phyloP scores from a whole-genome alignment of 2,329 filamentous ascomycete species.

The Blastomyces silverae region DNA sequence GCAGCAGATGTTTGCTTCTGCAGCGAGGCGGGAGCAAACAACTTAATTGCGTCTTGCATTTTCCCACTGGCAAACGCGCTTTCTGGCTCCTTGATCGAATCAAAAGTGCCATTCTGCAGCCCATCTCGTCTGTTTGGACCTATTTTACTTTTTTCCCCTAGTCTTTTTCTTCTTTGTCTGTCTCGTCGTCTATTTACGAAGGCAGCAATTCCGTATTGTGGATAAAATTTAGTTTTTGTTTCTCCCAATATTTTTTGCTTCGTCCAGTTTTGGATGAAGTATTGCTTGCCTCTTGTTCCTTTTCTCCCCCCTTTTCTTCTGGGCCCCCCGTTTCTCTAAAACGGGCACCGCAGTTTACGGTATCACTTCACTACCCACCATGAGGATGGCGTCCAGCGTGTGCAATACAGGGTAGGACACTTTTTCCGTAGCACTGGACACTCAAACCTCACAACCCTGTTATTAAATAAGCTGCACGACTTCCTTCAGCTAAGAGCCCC shows the following conservation, averaged over 20 bases:
- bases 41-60: constrained; percentile 2
- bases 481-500: constrained; percentile 1
- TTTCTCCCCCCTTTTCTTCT: neutral
- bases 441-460: constrained; percentile 12
- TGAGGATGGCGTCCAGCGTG: neutral
- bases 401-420: constrained; percentile 3
- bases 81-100: constrained; percentile 4
- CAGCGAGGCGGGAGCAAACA: constrained; percentile 7
- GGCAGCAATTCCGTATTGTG: neutral
- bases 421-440: constrained; percentile 2
- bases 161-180: constrained; percentile 3
- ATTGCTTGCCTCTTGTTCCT: neutral
- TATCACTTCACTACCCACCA: neutral
- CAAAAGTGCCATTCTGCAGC: neutral
- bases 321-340: neutral
- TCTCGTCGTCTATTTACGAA: neutral
- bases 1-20: constrained; percentile 8
- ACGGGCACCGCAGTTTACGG: neutral
- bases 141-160: neutral
- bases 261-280: neutral
- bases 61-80: constrained; percentile 7
- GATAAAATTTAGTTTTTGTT: neutral
- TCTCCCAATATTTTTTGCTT: neutral
- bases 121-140: constrained; percentile 2
- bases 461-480: constrained; percentile 8